Conservation (phyloP, 768 basidiomycete genomes). For the Pisolithus sp. region DNA sequence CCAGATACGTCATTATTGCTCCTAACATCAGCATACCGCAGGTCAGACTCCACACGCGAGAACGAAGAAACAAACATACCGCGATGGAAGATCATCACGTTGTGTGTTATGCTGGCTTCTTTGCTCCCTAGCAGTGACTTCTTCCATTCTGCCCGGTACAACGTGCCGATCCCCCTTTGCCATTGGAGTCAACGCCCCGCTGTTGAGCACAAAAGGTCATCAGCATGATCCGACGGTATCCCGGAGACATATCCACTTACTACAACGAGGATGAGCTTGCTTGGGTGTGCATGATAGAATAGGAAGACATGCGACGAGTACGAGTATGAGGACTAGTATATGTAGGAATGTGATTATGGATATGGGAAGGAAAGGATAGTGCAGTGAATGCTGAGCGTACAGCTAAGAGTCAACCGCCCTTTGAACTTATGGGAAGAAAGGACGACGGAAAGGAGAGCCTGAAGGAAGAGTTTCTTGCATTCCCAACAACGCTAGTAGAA, state of each 20-base stretch:
- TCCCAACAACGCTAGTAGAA: background rate
- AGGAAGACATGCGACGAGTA: background rate
- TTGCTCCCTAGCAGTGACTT: constrained; percentile 23
- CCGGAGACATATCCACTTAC: constrained; percentile 7
- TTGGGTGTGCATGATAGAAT: constrained; percentile 19
- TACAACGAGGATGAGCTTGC: constrained; percentile 21
- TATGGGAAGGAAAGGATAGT: constrained; percentile 2
- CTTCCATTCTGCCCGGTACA: constrained; percentile 12
- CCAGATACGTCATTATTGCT: background rate
- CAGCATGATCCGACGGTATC: background rate
- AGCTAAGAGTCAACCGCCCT: too few relatives aligned
- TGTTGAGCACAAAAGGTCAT: constrained; percentile 7
- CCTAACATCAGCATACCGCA: background rate
- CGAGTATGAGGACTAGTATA: too few relatives aligned
- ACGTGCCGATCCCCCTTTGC: constrained; percentile 17
- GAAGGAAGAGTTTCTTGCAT: background rate
- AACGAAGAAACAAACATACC: constrained; percentile 14
- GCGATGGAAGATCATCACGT: constrained; percentile 30
- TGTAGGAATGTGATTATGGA: background rate
- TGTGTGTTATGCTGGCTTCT: constrained; percentile 10
- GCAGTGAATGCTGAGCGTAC: background rate
- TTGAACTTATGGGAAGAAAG: background rate
- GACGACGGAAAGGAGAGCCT: background rate
- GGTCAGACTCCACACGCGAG: background rate
- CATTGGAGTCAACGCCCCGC: constrained; percentile 20